Conservation (phyloP, 2,329 filamentous ascomycete genomes). For the Alternaria panax region DNA sequence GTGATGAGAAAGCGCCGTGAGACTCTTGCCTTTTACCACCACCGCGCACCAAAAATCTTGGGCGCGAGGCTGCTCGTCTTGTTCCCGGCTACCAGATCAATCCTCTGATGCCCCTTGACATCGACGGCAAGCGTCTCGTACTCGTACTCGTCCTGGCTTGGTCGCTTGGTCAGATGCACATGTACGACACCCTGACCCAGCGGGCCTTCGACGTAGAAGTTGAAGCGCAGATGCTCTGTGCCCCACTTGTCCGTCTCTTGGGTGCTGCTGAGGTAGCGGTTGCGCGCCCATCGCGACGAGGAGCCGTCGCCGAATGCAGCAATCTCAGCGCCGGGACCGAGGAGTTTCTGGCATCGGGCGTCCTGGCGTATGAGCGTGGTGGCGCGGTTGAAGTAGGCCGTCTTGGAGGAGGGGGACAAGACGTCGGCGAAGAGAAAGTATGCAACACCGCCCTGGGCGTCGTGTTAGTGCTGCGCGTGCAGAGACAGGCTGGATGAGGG, state of each 20-base stretch:
- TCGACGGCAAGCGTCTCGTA: slow-evolving; percentile 85
- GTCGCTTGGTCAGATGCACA: slow-evolving; percentile 77
- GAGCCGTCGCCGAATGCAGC: slow-evolving; percentile 82
- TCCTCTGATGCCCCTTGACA: slow-evolving; percentile 68
- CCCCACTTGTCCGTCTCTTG: slow-evolving; percentile 75
- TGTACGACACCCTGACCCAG: slow-evolving; percentile 75
- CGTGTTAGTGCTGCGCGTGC: slow-evolving; percentile 7
- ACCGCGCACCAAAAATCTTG: slow-evolving; percentile 48
- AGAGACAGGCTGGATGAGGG: background rate
- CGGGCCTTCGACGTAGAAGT: slow-evolving; percentile 85
- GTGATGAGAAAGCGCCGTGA: background rate
- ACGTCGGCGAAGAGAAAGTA: slow-evolving; percentile 49
- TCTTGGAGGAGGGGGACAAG: slow-evolving; percentile 74
- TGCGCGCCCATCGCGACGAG: slow-evolving; percentile 78
- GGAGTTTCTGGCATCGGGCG: slow-evolving; percentile 71
- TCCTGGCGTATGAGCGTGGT: slow-evolving; percentile 80
- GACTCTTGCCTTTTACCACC: slow-evolving; percentile 35
- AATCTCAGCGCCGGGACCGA: slow-evolving; percentile 78
- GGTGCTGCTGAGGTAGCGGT: slow-evolving; percentile 67
- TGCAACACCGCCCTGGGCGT: slow-evolving; percentile 71
- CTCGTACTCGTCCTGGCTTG: slow-evolving; percentile 71
- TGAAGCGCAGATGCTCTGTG: slow-evolving; percentile 81
- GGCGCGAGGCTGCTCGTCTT: slow-evolving; percentile 40
- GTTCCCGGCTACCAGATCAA: slow-evolving; percentile 48
- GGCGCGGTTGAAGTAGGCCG: slow-evolving; percentile 85